Evolutionary conservation across 1,139 yeast species (phyloP).

Genomic region (Blastobotrys buckinghamii): DNA sequence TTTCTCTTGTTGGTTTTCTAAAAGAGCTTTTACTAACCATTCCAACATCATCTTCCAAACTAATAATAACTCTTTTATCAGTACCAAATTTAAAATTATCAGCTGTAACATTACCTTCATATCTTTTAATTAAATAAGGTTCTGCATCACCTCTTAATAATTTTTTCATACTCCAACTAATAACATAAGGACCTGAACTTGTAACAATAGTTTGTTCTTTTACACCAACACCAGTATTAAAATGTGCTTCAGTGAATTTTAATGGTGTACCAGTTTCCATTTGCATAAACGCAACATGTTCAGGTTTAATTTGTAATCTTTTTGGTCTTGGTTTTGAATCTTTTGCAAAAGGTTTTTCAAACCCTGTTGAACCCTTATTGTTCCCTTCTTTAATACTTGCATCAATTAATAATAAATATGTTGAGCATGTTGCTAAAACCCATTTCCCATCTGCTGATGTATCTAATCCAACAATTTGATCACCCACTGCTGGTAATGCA

Average conservation of each 20-base stretch:
- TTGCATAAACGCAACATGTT: conserved; percentile 62
- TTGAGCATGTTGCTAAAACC: conserved; percentile 72
- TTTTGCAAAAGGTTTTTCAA: conserved; percentile 55
- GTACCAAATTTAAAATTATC: conserved; percentile 76
- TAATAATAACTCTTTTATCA: conserved; percentile 62
- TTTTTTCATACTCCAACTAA: conserved; percentile 71
- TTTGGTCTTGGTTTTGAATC: conserved; percentile 66
- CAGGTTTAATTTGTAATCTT: conserved; percentile 62
- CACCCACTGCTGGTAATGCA: conserved; percentile 75
- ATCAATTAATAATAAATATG: conserved; percentile 65
- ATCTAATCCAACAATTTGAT: conserved; percentile 58
- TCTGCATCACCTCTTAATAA: conserved; percentile 48
- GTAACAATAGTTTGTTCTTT: conserved; percentile 70
- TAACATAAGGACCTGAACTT: conserved; percentile 73
- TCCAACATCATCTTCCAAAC: conserved; percentile 65
- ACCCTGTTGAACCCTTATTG: conserved; percentile 59
- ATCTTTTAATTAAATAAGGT: conserved; percentile 60
- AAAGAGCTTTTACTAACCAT: conserved; percentile 56
- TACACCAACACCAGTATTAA: conserved; percentile 59
- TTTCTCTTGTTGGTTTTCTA: conserved; percentile 48
- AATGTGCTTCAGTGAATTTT: conserved; percentile 64
- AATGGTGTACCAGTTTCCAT: conserved; percentile 47
- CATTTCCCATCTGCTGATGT: conserved; percentile 77
- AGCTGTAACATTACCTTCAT: conserved; percentile 58
- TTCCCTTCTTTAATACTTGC: conserved; percentile 55